Evolutionary conservation across 441 rosid genomes (phyloP).

Genomic region (Codiaeum variegatum): DNA sequence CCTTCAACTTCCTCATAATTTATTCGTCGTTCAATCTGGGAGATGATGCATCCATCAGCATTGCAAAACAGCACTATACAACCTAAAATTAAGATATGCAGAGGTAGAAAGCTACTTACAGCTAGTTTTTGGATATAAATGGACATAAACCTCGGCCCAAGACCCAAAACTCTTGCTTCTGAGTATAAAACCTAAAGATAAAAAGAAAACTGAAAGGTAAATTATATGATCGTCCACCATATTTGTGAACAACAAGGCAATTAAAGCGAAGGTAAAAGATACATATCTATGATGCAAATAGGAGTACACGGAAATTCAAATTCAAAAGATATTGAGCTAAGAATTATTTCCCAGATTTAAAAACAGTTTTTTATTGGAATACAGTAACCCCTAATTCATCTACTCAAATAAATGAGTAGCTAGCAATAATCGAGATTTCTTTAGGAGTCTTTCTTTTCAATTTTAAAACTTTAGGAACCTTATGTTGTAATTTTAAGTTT

Average conservation of each 20-base stretch:
- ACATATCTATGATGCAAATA: neutral
- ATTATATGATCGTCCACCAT: neutral
- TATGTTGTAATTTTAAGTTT: too few relatives aligned
- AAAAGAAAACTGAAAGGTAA: neutral
- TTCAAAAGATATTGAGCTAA: too few relatives aligned
- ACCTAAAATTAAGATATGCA: neutral
- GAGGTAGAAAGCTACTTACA: slow-evolving; percentile 40
- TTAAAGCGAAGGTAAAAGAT: neutral
- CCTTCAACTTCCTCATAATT: slow-evolving; percentile 81
- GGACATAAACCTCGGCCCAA: slow-evolving; percentile 91
- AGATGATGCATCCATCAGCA: neutral
- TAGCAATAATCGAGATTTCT: too few relatives aligned
- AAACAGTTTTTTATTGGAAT: too few relatives aligned
- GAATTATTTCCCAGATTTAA: too few relatives aligned
- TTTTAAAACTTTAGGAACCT: too few relatives aligned
- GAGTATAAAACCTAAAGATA: slow-evolving; percentile 60
- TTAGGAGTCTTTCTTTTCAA: too few relatives aligned
- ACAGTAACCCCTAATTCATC: too few relatives aligned
- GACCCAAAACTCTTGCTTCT: slow-evolving; percentile 77
- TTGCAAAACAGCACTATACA: slow-evolving; percentile 3
- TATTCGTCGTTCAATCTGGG: slow-evolving; percentile 75
- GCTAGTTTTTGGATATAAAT: slow-evolving; percentile 68
- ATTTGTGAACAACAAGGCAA: neutral
- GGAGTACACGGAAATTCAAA: too few relatives aligned
- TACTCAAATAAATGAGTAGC: too few relatives aligned